Evolutionary conservation across 2,329 filamentous ascomycete species (phyloP).

Genomic region (Blastomyces emzantsi): DNA sequence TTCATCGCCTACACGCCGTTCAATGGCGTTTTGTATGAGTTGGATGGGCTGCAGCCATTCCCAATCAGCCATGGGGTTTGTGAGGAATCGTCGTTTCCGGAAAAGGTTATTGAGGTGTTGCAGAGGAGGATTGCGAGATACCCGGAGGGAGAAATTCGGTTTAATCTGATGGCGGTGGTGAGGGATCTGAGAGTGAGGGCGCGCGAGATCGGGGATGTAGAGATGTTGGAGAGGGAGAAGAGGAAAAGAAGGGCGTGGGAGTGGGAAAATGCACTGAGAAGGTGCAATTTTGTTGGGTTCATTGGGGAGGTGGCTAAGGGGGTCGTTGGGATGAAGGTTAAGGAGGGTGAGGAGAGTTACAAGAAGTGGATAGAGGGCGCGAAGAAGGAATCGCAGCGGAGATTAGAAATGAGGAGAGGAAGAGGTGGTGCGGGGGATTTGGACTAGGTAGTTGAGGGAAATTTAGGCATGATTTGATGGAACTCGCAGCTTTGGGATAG

Average conservation of each 20-base stretch:
- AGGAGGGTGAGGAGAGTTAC: conserved; percentile 56
- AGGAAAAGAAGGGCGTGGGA: conserved; percentile 77
- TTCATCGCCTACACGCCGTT: conserved; percentile 92
- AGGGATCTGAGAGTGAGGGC: conserved; percentile 70
- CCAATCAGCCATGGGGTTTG: conserved; percentile 84
- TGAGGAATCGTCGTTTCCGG: conserved; percentile 60
- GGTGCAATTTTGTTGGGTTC: conserved; percentile 96
- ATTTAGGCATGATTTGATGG: neutral
- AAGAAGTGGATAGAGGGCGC: conserved; percentile 72
- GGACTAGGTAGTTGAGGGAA: neutral
- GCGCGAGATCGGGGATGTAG: conserved; percentile 70
- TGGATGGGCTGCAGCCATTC: conserved; percentile 87
- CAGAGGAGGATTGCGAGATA: conserved; percentile 77
- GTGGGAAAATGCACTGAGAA: conserved; percentile 86
- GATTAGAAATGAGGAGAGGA: conserved; percentile 27
- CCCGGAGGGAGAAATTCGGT: conserved; percentile 77
- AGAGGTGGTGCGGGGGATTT: conserved; percentile 10
- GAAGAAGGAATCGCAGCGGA: conserved; percentile 36
- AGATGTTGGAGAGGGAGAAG: conserved; percentile 69
- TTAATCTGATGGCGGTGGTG: conserved; percentile 92
- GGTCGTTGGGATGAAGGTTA: conserved; percentile 66
- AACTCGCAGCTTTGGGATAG: neutral
- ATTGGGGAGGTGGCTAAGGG: conserved; percentile 82
- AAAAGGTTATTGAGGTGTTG: conserved; percentile 77
- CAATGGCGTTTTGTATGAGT: conserved; percentile 74